phyloP scores from a whole-genome alignment of 192 early-diverging fungal species.

The Helicostylum pulchrum region DNA sequence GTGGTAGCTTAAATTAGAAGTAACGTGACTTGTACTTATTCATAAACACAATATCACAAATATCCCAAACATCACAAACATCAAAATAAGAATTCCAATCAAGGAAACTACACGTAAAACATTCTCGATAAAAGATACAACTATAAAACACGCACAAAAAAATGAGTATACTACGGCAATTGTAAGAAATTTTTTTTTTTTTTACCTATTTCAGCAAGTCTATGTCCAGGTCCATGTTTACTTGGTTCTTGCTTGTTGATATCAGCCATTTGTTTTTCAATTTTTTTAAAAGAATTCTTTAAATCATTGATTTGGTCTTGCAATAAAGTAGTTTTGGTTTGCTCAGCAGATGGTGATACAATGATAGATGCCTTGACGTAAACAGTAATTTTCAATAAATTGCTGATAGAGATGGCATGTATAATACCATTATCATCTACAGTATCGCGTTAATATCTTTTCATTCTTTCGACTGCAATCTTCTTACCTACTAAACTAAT shows the following conservation, averaged over 20 bases:
- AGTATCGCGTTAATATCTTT: not conserved
- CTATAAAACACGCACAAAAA: no score
- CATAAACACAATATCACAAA: no score
- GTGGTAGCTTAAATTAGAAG: no score
- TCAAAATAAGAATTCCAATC: no score
- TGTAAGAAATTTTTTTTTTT: no score
- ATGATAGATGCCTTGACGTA: slow-evolving; percentile 5
- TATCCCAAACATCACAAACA: no score
- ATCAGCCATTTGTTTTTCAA: slow-evolving; percentile 1
- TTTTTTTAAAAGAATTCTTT: slow-evolving; percentile 20
- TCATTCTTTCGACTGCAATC: not conserved
- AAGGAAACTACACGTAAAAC: no score
- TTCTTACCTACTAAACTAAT: slow-evolving; percentile 40
- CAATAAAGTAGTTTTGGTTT: slow-evolving; percentile 1
- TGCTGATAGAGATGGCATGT: slow-evolving; percentile 44
- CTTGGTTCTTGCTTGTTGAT: not conserved
- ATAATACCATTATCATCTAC: slow-evolving; percentile 49
- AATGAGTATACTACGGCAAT: no score
- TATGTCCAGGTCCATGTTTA: not conserved
- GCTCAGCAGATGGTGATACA: not conserved
- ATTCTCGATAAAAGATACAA: no score
- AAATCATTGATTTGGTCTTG: slow-evolving; percentile 18
- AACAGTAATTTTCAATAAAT: slow-evolving; percentile 44
- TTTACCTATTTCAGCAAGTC: slow-evolving; percentile 8
- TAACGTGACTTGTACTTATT: no score